These are phyloP conservation scores for Limonomyces culmigenus DNA, from an alignment of 1,284 basidiomycete genomes.

Conservation along the genomic window DNA sequence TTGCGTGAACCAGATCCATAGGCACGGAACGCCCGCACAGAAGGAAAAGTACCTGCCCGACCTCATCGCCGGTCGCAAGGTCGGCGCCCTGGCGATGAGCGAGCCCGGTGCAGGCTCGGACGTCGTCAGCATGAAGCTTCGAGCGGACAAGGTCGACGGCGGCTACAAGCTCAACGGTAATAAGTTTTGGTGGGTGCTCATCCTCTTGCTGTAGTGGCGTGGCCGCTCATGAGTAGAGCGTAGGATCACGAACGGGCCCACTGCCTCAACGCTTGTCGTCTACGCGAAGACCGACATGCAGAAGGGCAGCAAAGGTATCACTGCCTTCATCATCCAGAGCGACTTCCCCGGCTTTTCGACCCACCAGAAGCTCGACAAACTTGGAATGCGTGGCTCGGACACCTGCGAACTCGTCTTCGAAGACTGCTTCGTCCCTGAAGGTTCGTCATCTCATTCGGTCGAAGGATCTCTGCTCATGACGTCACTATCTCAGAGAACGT, in stretches of 20 bases:
- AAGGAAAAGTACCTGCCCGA: slow-evolving; percentile 80
- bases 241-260: slow-evolving; percentile 92
- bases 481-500: slow-evolving; percentile 49
- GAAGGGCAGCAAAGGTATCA: slow-evolving; percentile 76
- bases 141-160: slow-evolving; percentile 60
- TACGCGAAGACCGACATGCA: slow-evolving; percentile 83
- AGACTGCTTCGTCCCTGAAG: slow-evolving; percentile 74
- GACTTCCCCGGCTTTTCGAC: slow-evolving; percentile 76
- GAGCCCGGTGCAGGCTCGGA: slow-evolving; percentile 86
- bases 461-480: neutral
- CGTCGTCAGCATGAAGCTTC: slow-evolving; percentile 81
- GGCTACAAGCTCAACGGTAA: slow-evolving; percentile 76
- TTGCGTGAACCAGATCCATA: slow-evolving; percentile 78
- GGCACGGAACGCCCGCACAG: slow-evolving; percentile 78
- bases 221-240: no score
- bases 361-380: slow-evolving; percentile 84
- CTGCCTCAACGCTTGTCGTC: slow-evolving; percentile 80
- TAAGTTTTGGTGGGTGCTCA: slow-evolving; percentile 67
- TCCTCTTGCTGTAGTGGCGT: neutral
- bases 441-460: slow-evolving; percentile 24
- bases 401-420: slow-evolving; percentile 92
- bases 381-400: slow-evolving; percentile 92
- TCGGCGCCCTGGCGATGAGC: slow-evolving; percentile 89
- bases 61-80: slow-evolving; percentile 66
- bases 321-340: slow-evolving; percentile 82